These are phyloP conservation scores for Ramaria sp. DNA, from an alignment of 768 basidiomycete genomes.

Conservation along the genomic window DNA sequence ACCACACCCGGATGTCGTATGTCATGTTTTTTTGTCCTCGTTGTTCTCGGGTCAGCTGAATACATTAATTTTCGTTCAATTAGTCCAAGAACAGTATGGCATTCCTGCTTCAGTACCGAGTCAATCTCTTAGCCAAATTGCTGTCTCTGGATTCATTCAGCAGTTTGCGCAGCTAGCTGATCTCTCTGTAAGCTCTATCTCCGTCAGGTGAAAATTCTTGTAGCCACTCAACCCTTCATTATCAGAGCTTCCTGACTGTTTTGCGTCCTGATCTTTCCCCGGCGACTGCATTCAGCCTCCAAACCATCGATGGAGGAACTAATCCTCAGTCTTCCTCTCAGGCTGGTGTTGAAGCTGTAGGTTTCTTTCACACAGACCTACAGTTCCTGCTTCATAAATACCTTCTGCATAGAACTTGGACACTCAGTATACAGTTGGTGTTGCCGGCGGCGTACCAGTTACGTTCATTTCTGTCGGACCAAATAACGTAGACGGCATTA, in stretches of 20 bases:
- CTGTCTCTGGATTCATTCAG: constrained; percentile 19
- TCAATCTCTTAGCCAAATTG: constrained; percentile 17
- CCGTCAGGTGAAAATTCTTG: not conserved
- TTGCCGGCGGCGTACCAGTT: constrained; percentile 20
- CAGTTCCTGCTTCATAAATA: not conserved
- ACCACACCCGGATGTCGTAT: constrained; percentile 19
- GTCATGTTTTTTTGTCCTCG: not conserved
- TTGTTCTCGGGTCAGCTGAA: not conserved
- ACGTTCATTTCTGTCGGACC: constrained; percentile 20
- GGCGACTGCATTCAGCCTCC: constrained; percentile 7
- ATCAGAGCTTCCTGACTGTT: constrained; percentile 7
- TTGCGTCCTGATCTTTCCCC: constrained; percentile 11
- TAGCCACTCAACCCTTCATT: not conserved
- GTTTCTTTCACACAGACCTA: not conserved
- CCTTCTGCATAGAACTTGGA: constrained; percentile 20
- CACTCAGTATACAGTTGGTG: constrained; percentile 26
- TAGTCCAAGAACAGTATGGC: too few relatives aligned
- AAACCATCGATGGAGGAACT: constrained; percentile 9
- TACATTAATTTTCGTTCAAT: not conserved
- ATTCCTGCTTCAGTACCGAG: constrained; percentile 23
- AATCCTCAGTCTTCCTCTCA: constrained; percentile 8
- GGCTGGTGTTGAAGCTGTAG: constrained; percentile 11
- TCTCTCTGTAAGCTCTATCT: not conserved
- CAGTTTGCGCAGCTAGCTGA: constrained; percentile 5
- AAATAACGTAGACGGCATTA: constrained; percentile 12